phyloP scores from a whole-genome alignment of 495 filamentous ascomycete species.

The Penicillium herquei region DNA sequence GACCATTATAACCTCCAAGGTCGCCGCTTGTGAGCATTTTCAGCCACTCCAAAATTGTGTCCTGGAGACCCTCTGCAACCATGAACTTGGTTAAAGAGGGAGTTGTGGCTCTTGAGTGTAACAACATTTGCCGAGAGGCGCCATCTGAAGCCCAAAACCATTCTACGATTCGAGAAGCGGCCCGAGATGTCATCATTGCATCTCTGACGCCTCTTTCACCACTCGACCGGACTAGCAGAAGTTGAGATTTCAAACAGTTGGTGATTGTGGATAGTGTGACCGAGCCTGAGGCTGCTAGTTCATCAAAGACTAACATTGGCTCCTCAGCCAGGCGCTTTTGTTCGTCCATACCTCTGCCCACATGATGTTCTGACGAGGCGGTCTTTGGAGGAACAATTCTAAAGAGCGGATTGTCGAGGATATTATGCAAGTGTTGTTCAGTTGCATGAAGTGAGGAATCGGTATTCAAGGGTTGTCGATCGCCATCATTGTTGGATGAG shows the following conservation, averaged over 20 bases:
- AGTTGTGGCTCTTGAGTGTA: conserved; percentile 22
- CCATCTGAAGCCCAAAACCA: conserved; percentile 45
- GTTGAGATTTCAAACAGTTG: conserved; percentile 35
- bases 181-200: conserved; percentile 34
- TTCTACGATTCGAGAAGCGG: conserved; percentile 32
- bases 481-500: conserved; percentile 15
- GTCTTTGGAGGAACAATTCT: conserved; percentile 31
- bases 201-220: conserved; percentile 14
- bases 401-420: conserved; percentile 70
- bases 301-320: conserved; percentile 43
- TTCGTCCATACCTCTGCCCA: conserved; percentile 7
- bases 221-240: conserved; percentile 25
- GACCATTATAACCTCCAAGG: conserved; percentile 26
- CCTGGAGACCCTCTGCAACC: conserved; percentile 38
- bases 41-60: conserved; percentile 34
- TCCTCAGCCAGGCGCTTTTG: conserved; percentile 26
- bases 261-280: conserved; percentile 19
- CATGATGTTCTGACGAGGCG: conserved; percentile 9
- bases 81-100: conserved; percentile 35
- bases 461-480: conserved; percentile 22
- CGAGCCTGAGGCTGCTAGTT: conserved; percentile 38
- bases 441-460: conserved; percentile 39
- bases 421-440: conserved; percentile 57
- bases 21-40: conserved; percentile 30
- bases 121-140: conserved; percentile 21